Base-by-base conservation (phyloP, 345 rosid species). In the Raphanus raphanistrum region DNA sequence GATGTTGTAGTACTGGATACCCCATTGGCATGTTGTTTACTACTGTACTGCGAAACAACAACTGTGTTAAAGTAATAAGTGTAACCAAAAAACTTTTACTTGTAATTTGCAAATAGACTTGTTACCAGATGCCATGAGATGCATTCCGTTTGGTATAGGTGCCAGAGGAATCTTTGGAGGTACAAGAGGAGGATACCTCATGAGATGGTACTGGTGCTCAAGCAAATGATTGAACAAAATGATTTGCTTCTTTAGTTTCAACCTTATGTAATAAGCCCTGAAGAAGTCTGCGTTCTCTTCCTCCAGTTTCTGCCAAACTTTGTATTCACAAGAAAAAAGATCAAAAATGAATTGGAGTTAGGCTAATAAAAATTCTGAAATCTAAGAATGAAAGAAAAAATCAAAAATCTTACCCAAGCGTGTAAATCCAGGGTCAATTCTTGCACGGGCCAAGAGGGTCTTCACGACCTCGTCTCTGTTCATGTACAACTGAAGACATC, bases 251-350 rank as follows among this genome's bases (percentile, higher is more conserved):
- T 95, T 92, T 80, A 95, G 79, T 70, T 95, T 95, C 85, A 95
- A 75, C 83, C 99, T 88, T 66, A 96, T 87, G 74, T 96, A 96
- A 81, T 96, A 96, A 38, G 93, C 93, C 85, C 96, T 87, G 87
- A 96, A 96, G 81, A 96, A 96, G 61, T 90, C 97, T 25, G 87
- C 89, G 81, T 96, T 96, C 76, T 96, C 99, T 84, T 96, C 99
- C 86, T 96, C 99, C 88, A 96, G 73, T 85, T 96, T 96, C 91
- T 92, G 98, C 99, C 99, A 96, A 69, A 95, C 99, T 21, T 21
- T 95, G 78, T 70, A 81, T 55, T 72, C 26, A 29, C 52, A 29
- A 60, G 1, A 61, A 4, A 5, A 5, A 7, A 2, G 9, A 32
- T 78, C 62, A 78, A 32, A 11, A 55, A 17, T 27, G 16, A 43